Evolutionary conservation across 305 asterid genomes (phyloP), one percentile per base, ranked within the genome.

Genomic region (Fraxinus nigra): DNA sequence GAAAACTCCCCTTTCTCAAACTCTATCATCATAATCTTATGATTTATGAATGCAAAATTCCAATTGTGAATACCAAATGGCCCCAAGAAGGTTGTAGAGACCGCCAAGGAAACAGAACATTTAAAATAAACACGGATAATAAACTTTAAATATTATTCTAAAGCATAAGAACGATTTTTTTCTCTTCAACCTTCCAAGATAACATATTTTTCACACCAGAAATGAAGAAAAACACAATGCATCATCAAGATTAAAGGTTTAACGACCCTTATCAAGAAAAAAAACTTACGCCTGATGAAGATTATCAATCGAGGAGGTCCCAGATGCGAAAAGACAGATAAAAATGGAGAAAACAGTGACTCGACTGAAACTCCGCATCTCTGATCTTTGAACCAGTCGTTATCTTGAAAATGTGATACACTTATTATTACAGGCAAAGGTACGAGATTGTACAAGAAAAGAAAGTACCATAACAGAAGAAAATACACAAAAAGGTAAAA

Each of bases 211-310:
- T 32, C 40, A 70, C 43, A 61, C 61, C 32, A 22, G 78, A 72
- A 67, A 67, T 13, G 20, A 28, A 67, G 37, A 67, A 20, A 48
- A 61, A 79, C 1, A 33, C 30, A 85, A 76, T 76, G 88, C 89
- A 78, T 37, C 51, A 59, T 59, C 22, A 30, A 76, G 61, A 78
- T 84, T 84, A 78, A 72, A 51, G 77, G 37, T 4, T 20, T 61
- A 46, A 73, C n/a, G 85, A 43, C 14, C 51, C 67, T 63, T 24
- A 81, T 76, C 78, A 46, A 13, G 80, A 37, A 22, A 34, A 54
- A 63, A 20, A 28, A 87, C 98, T 96, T 90, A 96, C 99, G 99
- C 97, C 89, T 91, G 97, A 77, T 88, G 97, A 82, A 89, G 89
- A 89, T 90, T 85, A 4, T 91, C 97, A 80, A 88, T 76, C 18